Conservation (phyloP, 805 yeast species). For the Priceomyces castillae region DNA sequence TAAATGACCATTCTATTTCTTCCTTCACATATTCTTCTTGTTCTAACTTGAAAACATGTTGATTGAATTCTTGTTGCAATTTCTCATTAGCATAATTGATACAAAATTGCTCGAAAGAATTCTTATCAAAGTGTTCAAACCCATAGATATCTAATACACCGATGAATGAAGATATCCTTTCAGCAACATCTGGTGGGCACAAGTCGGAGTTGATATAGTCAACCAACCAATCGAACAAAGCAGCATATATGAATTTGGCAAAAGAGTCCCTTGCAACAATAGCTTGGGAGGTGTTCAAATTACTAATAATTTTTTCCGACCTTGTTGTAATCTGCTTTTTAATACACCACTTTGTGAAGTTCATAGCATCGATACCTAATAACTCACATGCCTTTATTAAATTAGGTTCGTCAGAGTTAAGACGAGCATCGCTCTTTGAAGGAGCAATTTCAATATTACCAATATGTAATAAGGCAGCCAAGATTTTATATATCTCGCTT, state of each 20-base stretch:
- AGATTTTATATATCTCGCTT: conserved; percentile 65
- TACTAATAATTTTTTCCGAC: conserved; percentile 85
- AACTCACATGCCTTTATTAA: conserved; percentile 79
- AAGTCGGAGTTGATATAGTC: conserved; percentile 76
- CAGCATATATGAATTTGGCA: conserved; percentile 88
- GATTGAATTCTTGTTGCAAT: conserved; percentile 94
- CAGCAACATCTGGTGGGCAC: conserved; percentile 67
- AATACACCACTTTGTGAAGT: conserved; percentile 85
- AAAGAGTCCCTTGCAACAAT: conserved; percentile 94
- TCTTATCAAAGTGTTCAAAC: conserved; percentile 90
- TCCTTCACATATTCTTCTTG: conserved; percentile 93
- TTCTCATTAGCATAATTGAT: conserved; percentile 96
- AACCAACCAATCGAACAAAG: conserved; percentile 94
- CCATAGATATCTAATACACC: conserved; percentile 98
- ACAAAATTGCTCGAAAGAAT: conserved; percentile 96
- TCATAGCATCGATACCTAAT: conserved; percentile 70
- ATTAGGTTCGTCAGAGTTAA: conserved; percentile 84
- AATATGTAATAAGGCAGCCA: conserved; percentile 86
- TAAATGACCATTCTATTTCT: conserved; percentile 94
- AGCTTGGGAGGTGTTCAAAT: conserved; percentile 79
- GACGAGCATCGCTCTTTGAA: conserved; percentile 76
- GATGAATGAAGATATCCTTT: conserved; percentile 66
- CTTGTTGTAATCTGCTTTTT: conserved; percentile 92
- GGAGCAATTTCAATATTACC: conserved; percentile 90
- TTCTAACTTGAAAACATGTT: conserved; percentile 94